Percentiles rank a stretch among this genome's conserved stretches.
Conservation (phyloP, 257 asterid genomes). For the Ocimum tenuiflorum region DNA sequence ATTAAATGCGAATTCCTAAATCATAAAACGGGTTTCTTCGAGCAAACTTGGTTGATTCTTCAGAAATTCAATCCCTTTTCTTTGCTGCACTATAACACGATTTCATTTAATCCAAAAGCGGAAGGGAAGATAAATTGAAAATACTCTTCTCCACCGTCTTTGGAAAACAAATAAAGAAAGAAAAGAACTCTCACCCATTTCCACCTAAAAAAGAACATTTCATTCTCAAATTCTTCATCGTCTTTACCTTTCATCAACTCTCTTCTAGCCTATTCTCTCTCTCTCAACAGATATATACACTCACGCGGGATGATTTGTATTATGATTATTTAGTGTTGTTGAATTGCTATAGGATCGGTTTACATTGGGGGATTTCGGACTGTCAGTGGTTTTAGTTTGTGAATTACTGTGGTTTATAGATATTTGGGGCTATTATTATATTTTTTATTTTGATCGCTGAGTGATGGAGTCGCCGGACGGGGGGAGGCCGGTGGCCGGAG, state of each 20-base stretch:
- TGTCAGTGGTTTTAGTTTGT: slow-evolving; percentile 30
- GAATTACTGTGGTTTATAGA: slow-evolving; percentile 16
- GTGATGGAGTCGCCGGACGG: slow-evolving; percentile 68
- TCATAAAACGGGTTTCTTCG: no score
- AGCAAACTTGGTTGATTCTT: no score
- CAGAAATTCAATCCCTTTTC: no score
- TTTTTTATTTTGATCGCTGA: slow-evolving; percentile 14
- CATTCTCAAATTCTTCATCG: slow-evolving; percentile 21
- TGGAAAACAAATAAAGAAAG: no score
- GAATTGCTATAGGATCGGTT: slow-evolving; percentile 8
- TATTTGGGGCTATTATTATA: slow-evolving; percentile 13
- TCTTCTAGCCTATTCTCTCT: neutral
- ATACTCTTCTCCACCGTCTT: no score
- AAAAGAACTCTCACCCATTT: no score
- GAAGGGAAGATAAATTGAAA: no score
- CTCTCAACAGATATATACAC: neutral
- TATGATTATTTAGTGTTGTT: slow-evolving; percentile 3
- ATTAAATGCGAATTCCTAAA: no score
- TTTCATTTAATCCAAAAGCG: no score
- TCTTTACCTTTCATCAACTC: slow-evolving; percentile 29
- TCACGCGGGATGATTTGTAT: slow-evolving; percentile 1
- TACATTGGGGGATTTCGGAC: slow-evolving; percentile 22
- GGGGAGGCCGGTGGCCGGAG: slow-evolving; percentile 43
- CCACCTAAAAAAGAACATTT: no score
- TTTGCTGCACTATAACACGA: no score